Percentiles rank a stretch among this genome's conserved stretches.
These are phyloP conservation scores for Tulasnella sp. DNA, from an alignment of 768 basidiomycete genomes.

Conservation along the genomic window DNA sequence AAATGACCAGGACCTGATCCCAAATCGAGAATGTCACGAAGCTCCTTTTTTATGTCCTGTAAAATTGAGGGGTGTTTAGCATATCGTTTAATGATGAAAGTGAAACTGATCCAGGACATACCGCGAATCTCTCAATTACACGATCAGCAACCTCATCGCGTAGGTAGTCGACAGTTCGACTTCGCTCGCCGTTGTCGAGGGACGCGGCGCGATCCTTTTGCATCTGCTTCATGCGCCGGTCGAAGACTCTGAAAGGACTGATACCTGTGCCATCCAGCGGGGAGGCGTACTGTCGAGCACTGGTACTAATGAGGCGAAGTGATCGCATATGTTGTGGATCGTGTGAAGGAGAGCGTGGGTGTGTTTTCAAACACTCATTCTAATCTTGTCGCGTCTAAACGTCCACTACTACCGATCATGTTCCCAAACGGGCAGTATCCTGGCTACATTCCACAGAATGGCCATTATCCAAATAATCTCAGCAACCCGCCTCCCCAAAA, in stretches of 20 bases:
- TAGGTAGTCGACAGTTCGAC: conserved; percentile 81
- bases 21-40: conserved; percentile 70
- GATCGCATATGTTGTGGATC: background rate
- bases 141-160: conserved; percentile 83
- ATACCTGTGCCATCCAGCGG: conserved; percentile 20
- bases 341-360: background rate
- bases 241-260: conserved; percentile 76
- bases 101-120: conserved; percentile 32
- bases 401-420: background rate
- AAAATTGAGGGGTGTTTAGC: too few relatives aligned
- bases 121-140: conserved; percentile 83
- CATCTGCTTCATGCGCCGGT: conserved; percentile 61
- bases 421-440: background rate
- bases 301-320: background rate
- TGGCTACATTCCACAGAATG: too few relatives aligned
- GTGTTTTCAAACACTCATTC: background rate
- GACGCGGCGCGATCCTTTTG: conserved; percentile 69
- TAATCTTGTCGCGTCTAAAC: background rate
- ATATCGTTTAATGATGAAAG: conserved; percentile 11
- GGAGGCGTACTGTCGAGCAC: background rate
- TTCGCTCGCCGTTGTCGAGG: conserved; percentile 45
- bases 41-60: conserved; percentile 86
- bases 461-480: too few relatives aligned
- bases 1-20: conserved; percentile 90
- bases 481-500: too few relatives aligned